Evolutionary conservation across 768 basidiomycete genomes (phyloP), one percentile per base, ranked within the genome.

Genomic region (Lactarius sp.): DNA sequence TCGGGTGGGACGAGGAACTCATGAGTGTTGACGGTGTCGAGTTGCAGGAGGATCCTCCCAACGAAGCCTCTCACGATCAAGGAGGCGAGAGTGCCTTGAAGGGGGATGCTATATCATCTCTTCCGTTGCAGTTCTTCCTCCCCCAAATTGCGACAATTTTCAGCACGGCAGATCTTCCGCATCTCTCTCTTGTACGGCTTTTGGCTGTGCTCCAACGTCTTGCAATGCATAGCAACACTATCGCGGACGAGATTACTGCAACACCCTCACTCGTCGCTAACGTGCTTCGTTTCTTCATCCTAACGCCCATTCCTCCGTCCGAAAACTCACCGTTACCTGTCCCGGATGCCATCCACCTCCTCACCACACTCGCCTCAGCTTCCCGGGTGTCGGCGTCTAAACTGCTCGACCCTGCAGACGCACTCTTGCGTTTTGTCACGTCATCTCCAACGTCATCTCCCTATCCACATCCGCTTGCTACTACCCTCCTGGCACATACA

Each of bases 371-470:
- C 34, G 84, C 84, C 0, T 73, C 74, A 2, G 82, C 90, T 1
- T 90, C 91, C 0, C 83, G 93, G n/a, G 68, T 75, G 1, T 87
- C 84, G 62, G 93, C 94, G 0, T 73, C 73, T 10, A 75, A 77
- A 6, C 74, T 93, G 7, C 70, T 81, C 39, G 82, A 81, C 14
- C 74, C 81, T 18, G 80, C 85, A 1, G 87, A 90, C 68, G 77
- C 85, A 0, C 80, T 91, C 1, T 77, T 96, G 50, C 84, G 90
- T 27, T 96, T 91, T 70, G 71, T 92, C 52, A 77, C 85, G 0
- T 75, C 78, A 55, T 78, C 83, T 31, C 89, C 85, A 36, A 69
- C 78, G 27, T 68, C 75, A 2, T 78, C 77, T 3, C 72, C 78
- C 0, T 80, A 82, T 50, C 62, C 75, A 0, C 60, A 54, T 4